Conservation (phyloP, 768 basidiomycete species). For the Suillus brevipes region DNA sequence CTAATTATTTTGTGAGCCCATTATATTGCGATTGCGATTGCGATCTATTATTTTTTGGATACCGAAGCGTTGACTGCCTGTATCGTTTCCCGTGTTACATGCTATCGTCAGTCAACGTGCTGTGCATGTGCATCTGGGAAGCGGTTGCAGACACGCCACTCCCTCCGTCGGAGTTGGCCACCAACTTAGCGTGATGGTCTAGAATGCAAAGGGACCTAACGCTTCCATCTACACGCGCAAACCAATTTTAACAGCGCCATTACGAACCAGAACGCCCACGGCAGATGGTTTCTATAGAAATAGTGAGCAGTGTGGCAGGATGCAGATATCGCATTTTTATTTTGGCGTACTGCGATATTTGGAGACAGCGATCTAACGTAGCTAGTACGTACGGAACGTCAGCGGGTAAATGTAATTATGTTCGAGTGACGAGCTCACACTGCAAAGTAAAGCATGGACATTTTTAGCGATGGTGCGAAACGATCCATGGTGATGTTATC, state of each 20-base stretch:
- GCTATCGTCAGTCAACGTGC: neutral
- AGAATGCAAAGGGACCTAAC: neutral
- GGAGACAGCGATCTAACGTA: neutral
- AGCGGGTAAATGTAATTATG: neutral
- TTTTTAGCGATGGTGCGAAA: neutral
- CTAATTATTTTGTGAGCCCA: neutral
- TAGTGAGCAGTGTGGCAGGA: neutral
- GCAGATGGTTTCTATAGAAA: neutral
- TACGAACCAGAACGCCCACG: neutral
- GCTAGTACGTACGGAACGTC: neutral
- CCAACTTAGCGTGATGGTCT: neutral
- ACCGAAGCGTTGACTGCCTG: no score
- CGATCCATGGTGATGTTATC: neutral
- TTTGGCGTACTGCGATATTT: neutral
- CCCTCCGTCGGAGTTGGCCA: no score
- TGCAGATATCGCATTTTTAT: neutral
- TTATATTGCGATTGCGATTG: no score
- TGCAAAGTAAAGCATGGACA: neutral
- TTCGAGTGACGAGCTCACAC: neutral
- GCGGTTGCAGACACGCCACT: neutral
- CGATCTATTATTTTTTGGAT: no score
- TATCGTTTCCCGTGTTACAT: neutral
- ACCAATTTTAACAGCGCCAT: neutral
- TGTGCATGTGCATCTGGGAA: neutral
- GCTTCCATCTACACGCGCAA: neutral